These are phyloP conservation scores for Boletus reticulatus DNA, from an alignment of 768 basidiomycete species.

Conservation along the genomic window DNA sequence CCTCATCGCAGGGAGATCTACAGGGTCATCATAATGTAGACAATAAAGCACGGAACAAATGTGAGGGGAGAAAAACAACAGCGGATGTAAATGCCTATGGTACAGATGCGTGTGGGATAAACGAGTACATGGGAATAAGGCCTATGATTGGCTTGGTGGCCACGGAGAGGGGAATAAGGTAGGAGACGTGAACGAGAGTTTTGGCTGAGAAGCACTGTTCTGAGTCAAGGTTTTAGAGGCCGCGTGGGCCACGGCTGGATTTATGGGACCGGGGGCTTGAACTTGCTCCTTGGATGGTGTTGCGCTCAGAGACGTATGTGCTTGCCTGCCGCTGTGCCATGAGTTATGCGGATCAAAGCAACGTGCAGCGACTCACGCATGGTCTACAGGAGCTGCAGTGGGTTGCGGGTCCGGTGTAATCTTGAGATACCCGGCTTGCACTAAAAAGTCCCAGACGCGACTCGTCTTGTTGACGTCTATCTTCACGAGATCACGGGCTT, in stretches of 20 bases:
- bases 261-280: constrained; percentile 14
- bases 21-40: constrained; percentile 4
- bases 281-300: constrained; percentile 29
- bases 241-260: constrained; percentile 9
- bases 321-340: constrained; percentile 11
- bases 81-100: constrained; percentile 25
- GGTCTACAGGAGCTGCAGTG: constrained; percentile 28
- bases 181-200: constrained; percentile 22
- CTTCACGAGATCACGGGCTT: constrained; percentile 87
- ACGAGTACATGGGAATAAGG: constrained; percentile 3
- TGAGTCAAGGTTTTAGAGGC: constrained; percentile 11
- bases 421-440: constrained; percentile 78
- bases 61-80: neutral
- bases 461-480: constrained; percentile 93
- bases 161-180: constrained; percentile 21
- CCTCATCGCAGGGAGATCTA: constrained; percentile 29
- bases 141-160: constrained; percentile 19
- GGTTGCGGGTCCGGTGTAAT: constrained; percentile 54
- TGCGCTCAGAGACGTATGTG: constrained; percentile 9
- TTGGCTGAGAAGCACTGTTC: constrained; percentile 20
- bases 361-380: constrained; percentile 30
- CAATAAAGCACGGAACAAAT: constrained; percentile 4
- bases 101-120: constrained; percentile 25
- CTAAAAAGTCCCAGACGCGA: constrained; percentile 90
- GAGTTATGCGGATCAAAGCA: neutral